Percentiles rank a stretch among this genome's conserved stretches.
Evolutionary conservation across 1,284 basidiomycete genomes (phyloP).

Genomic region (Wallemia ichthyophaga): DNA sequence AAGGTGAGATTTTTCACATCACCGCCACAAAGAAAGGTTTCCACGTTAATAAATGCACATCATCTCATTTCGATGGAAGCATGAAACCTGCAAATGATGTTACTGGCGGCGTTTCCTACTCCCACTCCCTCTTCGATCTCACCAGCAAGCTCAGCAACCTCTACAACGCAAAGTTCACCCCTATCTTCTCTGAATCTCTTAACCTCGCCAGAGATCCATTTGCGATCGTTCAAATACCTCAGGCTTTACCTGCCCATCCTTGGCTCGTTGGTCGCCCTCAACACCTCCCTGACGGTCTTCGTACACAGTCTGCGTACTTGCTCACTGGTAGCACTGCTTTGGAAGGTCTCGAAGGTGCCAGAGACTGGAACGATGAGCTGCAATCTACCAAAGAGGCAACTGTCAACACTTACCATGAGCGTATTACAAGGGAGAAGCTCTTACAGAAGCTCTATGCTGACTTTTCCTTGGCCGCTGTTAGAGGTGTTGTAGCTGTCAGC

Average conservation of each 20-base stretch:
- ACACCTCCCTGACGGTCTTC: constrained; percentile 20
- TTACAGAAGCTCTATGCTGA: constrained; percentile 23
- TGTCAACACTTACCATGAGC: constrained; percentile 19
- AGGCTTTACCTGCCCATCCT: constrained; percentile 22
- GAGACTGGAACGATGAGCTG: constrained; percentile 31
- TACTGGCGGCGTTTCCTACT: neutral
- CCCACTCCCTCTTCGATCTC: neutral
- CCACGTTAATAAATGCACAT: constrained; percentile 20
- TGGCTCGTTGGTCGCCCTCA: constrained; percentile 19
- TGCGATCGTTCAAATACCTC: constrained; percentile 21
- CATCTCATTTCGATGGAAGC: neutral
- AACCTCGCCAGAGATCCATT: constrained; percentile 15
- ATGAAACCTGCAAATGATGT: neutral
- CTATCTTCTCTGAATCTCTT: constrained; percentile 11
- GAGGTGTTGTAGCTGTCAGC: constrained; percentile 21
- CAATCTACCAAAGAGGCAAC: constrained; percentile 24
- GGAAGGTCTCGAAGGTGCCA: constrained; percentile 22
- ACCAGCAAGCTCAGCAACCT: neutral
- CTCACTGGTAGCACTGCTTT: constrained; percentile 21
- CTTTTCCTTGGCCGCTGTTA: constrained; percentile 22
- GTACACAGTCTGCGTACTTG: constrained; percentile 25
- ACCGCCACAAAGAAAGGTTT: constrained; percentile 23
- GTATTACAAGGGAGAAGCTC: constrained; percentile 24
- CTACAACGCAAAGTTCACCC: constrained; percentile 2
- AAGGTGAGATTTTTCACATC: constrained; percentile 23